These are phyloP conservation scores for Ilyonectria mors-panacis DNA, from an alignment of 2,329 filamentous ascomycete species.

Conservation along the genomic window DNA sequence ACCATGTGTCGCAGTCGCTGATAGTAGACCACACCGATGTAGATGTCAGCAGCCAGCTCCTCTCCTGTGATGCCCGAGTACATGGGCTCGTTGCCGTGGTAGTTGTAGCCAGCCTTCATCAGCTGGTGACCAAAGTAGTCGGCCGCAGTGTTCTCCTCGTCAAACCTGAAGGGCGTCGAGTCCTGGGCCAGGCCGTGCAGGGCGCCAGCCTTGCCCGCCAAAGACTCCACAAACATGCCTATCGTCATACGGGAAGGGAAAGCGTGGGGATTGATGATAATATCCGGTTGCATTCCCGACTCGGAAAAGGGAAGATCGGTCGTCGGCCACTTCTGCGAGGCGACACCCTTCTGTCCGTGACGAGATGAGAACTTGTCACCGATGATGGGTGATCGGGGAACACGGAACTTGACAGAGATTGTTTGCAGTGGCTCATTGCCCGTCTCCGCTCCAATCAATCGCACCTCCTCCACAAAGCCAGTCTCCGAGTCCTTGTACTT, in stretches of 20 bases:
- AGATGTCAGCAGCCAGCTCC: slow-evolving; percentile 95
- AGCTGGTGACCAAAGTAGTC: slow-evolving; percentile 98
- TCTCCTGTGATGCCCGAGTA: slow-evolving; percentile 97
- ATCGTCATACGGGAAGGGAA: slow-evolving; percentile 99
- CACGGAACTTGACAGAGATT: slow-evolving; percentile 91
- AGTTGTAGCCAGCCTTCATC: slow-evolving; percentile 96
- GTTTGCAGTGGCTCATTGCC: slow-evolving; percentile 88
- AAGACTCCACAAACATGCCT: slow-evolving; percentile 98
- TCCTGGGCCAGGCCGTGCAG: slow-evolving; percentile 97
- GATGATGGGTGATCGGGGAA: slow-evolving; percentile 91
- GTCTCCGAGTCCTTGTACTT: slow-evolving; percentile 95
- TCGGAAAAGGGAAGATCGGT: slow-evolving; percentile 98
- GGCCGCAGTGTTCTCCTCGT: slow-evolving; percentile 90
- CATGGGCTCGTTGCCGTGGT: slow-evolving; percentile 98
- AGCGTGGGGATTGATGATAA: slow-evolving; percentile 99
- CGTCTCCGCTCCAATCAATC: slow-evolving; percentile 87
- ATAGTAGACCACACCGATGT: slow-evolving; percentile 97
- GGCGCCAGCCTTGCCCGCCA: slow-evolving; percentile 94
- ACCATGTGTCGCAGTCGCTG: slow-evolving; percentile 99
- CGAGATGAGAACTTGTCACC: slow-evolving; percentile 99
- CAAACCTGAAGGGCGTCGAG: slow-evolving; percentile 94
- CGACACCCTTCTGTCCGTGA: slow-evolving; percentile 98
- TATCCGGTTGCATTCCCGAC: slow-evolving; percentile 94
- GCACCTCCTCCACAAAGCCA: slow-evolving; percentile 93
- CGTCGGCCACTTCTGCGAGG: slow-evolving; percentile 94